Evolutionary conservation across 305 asterid species (phyloP), one percentile per base, ranked within the genome.

Genomic region (Withania somnifera): DNA sequence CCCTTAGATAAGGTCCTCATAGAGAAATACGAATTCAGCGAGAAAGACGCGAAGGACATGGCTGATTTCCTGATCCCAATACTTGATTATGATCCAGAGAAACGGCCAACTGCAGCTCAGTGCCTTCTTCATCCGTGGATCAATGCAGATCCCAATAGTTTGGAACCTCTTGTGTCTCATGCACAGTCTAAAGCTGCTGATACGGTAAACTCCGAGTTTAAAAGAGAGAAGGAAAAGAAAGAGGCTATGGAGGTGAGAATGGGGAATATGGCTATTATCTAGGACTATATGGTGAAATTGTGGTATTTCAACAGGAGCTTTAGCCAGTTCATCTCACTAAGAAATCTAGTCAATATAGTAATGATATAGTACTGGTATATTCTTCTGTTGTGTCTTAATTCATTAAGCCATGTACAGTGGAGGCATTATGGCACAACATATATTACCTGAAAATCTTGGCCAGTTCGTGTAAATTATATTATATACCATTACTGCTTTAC

Each of bases 91-190:
- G 98, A 89, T 64, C 98, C 99, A 6, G 98, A 94, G 84, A 95
- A 93, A 83, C 93, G 99, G 87, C 93, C 90, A 77, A 92, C 95
- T 22, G 98, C 98, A 36, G 97, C 94, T 45, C 90, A 95, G 79
- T 93, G 98, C 73, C 99, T 95, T 80, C 84, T 53, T 81, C 98
- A 95, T 84, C 93, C 98, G 26, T 95, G 98, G 98, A 87, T 94
- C 26, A 86, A 53, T 11, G 77, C 83, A 54, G 86, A 89, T 66
- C 93, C 90, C 66, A 87, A 30, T 40, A 87, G 57, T 77, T 82
- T 87, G 60, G 73, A 84, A 69, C 90, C 94, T 53, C 81, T 91
- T 15, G 50, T 82, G 52, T 83, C 77, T 76, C 58, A 71, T 51
- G 84, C 85, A 63, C 85, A 73, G 0, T 75, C 63, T 26, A 92